Evolutionary conservation across 805 yeast species (phyloP), one percentile per base, ranked within the genome.

Genomic region (Ogataea methanolica): DNA sequence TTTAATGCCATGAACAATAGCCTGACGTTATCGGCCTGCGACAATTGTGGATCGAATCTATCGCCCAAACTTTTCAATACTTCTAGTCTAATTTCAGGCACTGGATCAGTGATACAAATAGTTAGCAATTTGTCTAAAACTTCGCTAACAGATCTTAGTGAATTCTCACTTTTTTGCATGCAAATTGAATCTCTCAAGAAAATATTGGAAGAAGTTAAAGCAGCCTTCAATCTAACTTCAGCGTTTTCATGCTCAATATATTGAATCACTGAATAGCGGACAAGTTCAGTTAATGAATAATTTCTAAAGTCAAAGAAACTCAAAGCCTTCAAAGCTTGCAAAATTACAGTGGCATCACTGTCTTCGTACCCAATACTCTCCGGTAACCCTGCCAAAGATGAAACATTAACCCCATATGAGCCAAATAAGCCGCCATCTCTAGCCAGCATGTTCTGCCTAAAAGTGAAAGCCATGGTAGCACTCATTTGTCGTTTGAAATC

Each of bases 11-110:
- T 87, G 58, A 92, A 88, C 21, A 94, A 71, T 14, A 91, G 67
- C 46, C 88, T 75, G 33, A 91, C 92, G 63, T 90, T 91, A 50
- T 88, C 96, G 0, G 97, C 95, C 63, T 94, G 98, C 0, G 97
- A 88, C 33, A 94, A 67, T 59, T 94, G 98, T 0, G 96, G 88
- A 59, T 94, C 97, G 62, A 92, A 87, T 48, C 76, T 76, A 2
- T 82, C 77, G 35, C 87, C 87, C 36, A 95, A 70, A 41, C 90
- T 77, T 44, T 76, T 76, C 48, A 94, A 70, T 0, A 92, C 89
- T 51, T 87, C 91, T 9, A 87, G 68, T 47, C 99, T 73, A 33
- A 92, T 88, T 49, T 91, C 97, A 2, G 92, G 79, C 4, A 79
- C 79, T 0, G 96, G 88, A 56, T 94, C 99, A 0, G 96, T 86